phyloP scores from a whole-genome alignment of 345 rosid species.

The Ceriops zippeliana region DNA sequence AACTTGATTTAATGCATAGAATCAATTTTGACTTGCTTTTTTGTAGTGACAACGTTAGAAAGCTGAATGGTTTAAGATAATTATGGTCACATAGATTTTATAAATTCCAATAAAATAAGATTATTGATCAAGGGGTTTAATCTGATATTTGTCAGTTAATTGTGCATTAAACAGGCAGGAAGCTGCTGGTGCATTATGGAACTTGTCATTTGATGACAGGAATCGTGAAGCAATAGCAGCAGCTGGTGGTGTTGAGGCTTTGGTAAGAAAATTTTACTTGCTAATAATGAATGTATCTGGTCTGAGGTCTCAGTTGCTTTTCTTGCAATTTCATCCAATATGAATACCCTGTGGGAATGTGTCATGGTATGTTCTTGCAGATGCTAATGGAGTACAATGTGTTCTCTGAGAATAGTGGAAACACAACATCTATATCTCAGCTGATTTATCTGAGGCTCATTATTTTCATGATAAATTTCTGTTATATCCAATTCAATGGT shows the following conservation, averaged over 20 bases:
- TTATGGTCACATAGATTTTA: not conserved
- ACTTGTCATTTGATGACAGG: conserved; percentile 40
- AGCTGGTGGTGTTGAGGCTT: conserved; percentile 40
- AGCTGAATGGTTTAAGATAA: no score
- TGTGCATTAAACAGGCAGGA: conserved; percentile 33
- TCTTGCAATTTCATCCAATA: not conserved
- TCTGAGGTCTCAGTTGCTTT: not conserved
- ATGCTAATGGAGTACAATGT: not conserved
- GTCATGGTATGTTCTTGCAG: not conserved
- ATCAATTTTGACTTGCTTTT: no score
- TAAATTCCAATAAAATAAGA: not conserved
- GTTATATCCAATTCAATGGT: not conserved
- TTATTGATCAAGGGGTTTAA: not conserved
- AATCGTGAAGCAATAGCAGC: conserved; percentile 43
- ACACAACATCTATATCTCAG: not conserved
- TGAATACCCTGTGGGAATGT: conserved; percentile 2
- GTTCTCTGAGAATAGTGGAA: not conserved
- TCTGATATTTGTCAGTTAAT: conserved; percentile 2
- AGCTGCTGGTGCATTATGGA: conserved; percentile 47
- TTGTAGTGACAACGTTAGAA: no score
- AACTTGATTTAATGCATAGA: no score
- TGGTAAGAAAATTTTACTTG: conserved; percentile 24
- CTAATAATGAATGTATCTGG: conserved; percentile 5
- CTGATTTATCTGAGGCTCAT: not conserved
- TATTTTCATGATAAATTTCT: not conserved